Evolutionary conservation across 345 rosid genomes (phyloP).

Genomic region (Psidium friedrichsthalianum): DNA sequence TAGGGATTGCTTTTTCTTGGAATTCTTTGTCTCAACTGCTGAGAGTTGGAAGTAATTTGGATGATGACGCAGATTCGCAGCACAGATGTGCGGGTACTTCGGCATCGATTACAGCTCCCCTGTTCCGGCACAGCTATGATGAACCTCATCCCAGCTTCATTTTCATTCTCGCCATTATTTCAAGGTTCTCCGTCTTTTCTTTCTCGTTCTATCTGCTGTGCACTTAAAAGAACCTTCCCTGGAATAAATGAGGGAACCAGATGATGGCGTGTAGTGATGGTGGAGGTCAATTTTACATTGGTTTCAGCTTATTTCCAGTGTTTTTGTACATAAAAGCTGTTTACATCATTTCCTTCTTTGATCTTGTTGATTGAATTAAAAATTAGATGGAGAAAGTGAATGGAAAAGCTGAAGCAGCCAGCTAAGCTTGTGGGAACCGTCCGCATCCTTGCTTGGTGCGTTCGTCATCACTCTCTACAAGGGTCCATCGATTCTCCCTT

Average conservation of each 20-base stretch:
- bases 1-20: slow-evolving; percentile 10
- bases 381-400: too few species aligned
- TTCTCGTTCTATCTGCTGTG: background rate
- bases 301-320: too few species aligned
- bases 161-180: slow-evolving; percentile 9
- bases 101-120: slow-evolving; percentile 19
- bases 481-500: background rate
- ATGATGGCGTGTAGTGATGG: background rate
- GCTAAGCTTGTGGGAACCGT: too few species aligned
- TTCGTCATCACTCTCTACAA: slow-evolving; percentile 12
- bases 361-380: background rate
- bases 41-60: background rate
- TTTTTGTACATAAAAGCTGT: too few species aligned
- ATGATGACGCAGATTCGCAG: background rate
- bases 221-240: background rate
- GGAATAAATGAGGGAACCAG: background rate
- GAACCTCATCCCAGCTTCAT: slow-evolving; percentile 14
- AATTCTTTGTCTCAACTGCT: background rate
- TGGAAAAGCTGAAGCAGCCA: too few species aligned
- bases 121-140: slow-evolving; percentile 5
- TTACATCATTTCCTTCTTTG: too few species aligned
- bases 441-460: too few species aligned
- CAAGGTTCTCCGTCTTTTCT: slow-evolving; percentile 9
- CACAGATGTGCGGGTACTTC: background rate
- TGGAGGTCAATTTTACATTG: background rate